phyloP scores from a whole-genome alignment of 1,284 basidiomycete genomes.

The Xanthoconium separans region DNA sequence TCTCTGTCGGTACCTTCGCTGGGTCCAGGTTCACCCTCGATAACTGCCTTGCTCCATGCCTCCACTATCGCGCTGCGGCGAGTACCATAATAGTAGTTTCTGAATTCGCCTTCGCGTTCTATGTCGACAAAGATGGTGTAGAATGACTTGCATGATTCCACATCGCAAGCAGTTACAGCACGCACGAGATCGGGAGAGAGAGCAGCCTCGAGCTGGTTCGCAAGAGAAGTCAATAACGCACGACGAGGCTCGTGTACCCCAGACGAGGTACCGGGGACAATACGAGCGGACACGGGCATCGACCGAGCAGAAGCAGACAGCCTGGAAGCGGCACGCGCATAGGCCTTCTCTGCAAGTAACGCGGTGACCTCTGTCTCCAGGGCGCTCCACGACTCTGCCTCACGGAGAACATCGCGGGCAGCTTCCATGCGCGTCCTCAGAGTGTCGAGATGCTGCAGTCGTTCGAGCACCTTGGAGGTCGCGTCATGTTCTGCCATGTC shows the following conservation, averaged over 20 bases:
- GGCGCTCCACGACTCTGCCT: slow-evolving; percentile 93
- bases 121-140: slow-evolving; percentile 88
- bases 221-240: slow-evolving; percentile 81
- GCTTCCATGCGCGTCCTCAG: slow-evolving; percentile 85
- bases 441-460: slow-evolving; percentile 75
- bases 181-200: slow-evolving; percentile 84
- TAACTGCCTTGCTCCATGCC: slow-evolving; percentile 61
- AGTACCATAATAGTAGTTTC: slow-evolving; percentile 90
- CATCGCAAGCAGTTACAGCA: slow-evolving; percentile 76
- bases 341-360: slow-evolving; percentile 74
- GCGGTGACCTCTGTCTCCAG: slow-evolving; percentile 88
- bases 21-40: slow-evolving; percentile 39
- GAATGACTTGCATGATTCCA: slow-evolving; percentile 71
- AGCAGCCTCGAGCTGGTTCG: slow-evolving; percentile 91
- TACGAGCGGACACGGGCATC: slow-evolving; percentile 86
- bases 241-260: slow-evolving; percentile 72
- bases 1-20: slow-evolving; percentile 25
- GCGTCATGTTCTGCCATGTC: slow-evolving; percentile 31
- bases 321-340: slow-evolving; percentile 84
- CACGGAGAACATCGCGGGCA: slow-evolving; percentile 79
- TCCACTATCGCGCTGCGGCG: slow-evolving; percentile 63
- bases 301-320: slow-evolving; percentile 83
- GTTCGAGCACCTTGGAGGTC: slow-evolving; percentile 66
- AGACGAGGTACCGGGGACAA: slow-evolving; percentile 33
- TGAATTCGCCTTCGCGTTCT: slow-evolving; percentile 86